A percentile compares a stretch with the other conserved stretches of the same genome.
Conservation (phyloP, 768 basidiomycete genomes). For the Tylopilus cervinicoccineus region DNA sequence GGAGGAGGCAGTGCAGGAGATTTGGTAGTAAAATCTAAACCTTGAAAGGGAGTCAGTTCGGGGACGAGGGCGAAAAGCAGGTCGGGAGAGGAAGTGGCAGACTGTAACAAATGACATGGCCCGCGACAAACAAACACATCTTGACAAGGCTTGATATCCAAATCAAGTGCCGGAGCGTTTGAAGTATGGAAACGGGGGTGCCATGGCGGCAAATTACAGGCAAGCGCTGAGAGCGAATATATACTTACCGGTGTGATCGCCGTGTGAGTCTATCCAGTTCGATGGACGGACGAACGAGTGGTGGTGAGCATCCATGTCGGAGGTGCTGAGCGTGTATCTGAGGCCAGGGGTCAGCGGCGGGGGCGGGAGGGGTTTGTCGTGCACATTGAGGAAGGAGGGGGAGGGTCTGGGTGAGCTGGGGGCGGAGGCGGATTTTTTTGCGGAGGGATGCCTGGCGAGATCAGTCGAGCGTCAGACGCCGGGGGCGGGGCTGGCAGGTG, state of each 20-base stretch:
- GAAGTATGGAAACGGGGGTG: constrained; percentile 16
- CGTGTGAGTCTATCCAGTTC: constrained; percentile 25
- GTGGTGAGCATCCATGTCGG: constrained; percentile 27
- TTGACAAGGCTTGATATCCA: constrained; percentile 5
- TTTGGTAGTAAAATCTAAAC: constrained; percentile 27
- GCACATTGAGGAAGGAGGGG: constrained; percentile 6
- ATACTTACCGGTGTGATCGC: constrained; percentile 21
- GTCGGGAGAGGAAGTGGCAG: constrained; percentile 6
- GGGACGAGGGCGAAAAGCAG: constrained; percentile 14
- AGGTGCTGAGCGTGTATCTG: constrained; percentile 20
- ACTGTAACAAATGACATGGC: constrained; percentile 18
- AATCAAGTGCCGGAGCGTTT: constrained; percentile 3
- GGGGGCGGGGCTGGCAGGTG: neutral
- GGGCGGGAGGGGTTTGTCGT: constrained; percentile 40
- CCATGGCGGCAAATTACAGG: constrained; percentile 4
- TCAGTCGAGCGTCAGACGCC: neutral
- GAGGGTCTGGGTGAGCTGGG: constrained; percentile 22
- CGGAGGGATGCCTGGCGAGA: constrained; percentile 19
- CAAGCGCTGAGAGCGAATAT: constrained; percentile 5
- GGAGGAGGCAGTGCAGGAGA: constrained; percentile 32
- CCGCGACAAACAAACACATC: constrained; percentile 22
- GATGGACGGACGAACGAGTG: constrained; percentile 10
- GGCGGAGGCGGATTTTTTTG: constrained; percentile 23
- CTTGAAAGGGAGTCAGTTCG: constrained; percentile 19
- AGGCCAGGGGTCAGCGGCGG: constrained; percentile 31